These are phyloP conservation scores for Lophium mytilinum DNA, from an alignment of 495 filamentous ascomycete species.

Conservation along the genomic window DNA sequence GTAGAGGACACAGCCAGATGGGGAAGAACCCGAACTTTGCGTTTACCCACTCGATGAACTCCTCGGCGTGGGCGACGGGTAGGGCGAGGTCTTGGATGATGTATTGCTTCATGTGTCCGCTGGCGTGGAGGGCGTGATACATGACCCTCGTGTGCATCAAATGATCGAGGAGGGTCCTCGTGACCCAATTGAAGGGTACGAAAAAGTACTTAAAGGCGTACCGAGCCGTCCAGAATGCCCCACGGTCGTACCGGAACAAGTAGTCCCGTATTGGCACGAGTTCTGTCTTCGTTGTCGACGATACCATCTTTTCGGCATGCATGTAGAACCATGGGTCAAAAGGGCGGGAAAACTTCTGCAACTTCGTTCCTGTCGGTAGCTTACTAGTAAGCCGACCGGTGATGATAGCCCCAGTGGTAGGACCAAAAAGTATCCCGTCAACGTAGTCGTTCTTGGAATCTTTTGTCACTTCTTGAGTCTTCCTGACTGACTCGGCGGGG, in stretches of 20 bases:
- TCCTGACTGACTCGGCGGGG: constrained; percentile 16
- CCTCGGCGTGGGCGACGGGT: constrained; percentile 36
- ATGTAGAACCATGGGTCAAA: constrained; percentile 54
- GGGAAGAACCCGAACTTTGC: constrained; percentile 45
- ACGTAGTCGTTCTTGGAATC: constrained; percentile 30
- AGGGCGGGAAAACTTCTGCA: constrained; percentile 21
- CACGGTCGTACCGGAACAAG: constrained; percentile 57
- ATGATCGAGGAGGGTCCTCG: constrained; percentile 49
- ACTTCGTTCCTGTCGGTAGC: background rate
- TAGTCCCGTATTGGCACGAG: constrained; percentile 48
- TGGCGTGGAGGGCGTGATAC: constrained; percentile 50
- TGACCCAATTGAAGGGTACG: constrained; percentile 46
- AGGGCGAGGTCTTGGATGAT: constrained; percentile 54
- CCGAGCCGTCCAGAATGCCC: constrained; percentile 50
- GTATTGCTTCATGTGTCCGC: constrained; percentile 40
- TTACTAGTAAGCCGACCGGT: constrained; percentile 41
- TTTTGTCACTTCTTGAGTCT: constrained; percentile 34
- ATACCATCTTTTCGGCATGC: constrained; percentile 33
- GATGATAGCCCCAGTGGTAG: constrained; percentile 44
- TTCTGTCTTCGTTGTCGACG: constrained; percentile 27
- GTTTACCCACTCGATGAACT: constrained; percentile 43
- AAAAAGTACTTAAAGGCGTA: constrained; percentile 49
- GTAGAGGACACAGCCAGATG: constrained; percentile 51
- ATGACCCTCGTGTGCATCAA: constrained; percentile 57
- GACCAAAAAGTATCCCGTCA: constrained; percentile 42